Percentiles rank a stretch among this genome's conserved stretches.
Conservation (phyloP, 257 asterid species). For the Rauvolfia tetraphylla region DNA sequence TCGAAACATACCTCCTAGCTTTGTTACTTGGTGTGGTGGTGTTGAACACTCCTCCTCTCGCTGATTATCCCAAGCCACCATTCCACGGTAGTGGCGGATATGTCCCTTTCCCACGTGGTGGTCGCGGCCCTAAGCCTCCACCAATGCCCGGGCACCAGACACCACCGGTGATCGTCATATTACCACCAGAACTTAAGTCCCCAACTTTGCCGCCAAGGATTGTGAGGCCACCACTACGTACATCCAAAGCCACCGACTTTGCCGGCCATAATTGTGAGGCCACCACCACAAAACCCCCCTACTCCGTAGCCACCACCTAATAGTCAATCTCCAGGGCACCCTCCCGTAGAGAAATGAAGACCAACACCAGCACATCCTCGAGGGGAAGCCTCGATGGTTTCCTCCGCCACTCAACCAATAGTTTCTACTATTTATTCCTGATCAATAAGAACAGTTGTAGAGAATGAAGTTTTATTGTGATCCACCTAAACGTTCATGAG, state of each 20-base stretch:
- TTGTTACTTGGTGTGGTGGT: constrained; percentile 2
- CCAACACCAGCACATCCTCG: background rate
- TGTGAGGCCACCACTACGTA: no score
- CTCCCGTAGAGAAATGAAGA: background rate
- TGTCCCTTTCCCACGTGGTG: no score
- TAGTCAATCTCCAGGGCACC: constrained; percentile 10
- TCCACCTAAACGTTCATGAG: no score
- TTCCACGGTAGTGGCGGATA: no score
- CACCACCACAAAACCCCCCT: background rate
- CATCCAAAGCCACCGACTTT: background rate
- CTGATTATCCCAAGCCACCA: background rate
- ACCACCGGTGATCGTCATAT: background rate
- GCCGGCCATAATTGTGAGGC: background rate
- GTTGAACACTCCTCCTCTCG: background rate
- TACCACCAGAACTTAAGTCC: constrained; percentile 3
- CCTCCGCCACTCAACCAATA: background rate
- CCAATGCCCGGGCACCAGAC: background rate
- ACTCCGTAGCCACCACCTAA: background rate
- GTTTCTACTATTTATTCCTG: no score
- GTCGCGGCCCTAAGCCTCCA: background rate
- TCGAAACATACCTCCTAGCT: background rate
- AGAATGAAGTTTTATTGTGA: no score
- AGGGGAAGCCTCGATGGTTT: background rate
- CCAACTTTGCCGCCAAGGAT: background rate
- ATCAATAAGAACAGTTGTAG: no score